phyloP scores from a whole-genome alignment of 495 filamentous ascomycete species.

The Chlorociboria aeruginascens region DNA sequence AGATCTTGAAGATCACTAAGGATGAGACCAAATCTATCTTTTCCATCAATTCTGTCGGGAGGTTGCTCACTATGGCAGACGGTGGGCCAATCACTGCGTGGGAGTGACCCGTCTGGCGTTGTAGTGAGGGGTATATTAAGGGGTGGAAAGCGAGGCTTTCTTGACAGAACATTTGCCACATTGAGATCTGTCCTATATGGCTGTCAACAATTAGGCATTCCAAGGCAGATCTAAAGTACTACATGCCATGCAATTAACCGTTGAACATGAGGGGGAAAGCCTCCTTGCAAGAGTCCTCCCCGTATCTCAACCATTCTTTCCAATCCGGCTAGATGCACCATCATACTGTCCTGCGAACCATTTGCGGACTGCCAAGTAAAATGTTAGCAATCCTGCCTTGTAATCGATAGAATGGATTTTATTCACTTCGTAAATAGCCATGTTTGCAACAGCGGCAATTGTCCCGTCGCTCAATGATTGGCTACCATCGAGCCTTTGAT shows the following conservation, averaged over 20 bases:
- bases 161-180: neutral
- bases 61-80: too few relatives aligned
- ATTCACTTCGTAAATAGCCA: constrained; percentile 5
- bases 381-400: neutral
- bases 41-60: too few relatives aligned
- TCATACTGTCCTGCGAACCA: constrained; percentile 1
- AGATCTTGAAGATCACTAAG: neutral
- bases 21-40: neutral
- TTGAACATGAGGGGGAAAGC: constrained; percentile 4
- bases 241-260: constrained; percentile 6
- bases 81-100: too few relatives aligned
- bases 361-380: constrained; percentile 2
- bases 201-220: neutral
- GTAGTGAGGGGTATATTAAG: constrained; percentile 2
- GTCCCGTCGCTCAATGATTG: constrained; percentile 2
- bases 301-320: constrained; percentile 8
- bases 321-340: constrained; percentile 6
- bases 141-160: constrained; percentile 6
- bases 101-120: neutral
- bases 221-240: neutral
- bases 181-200: constrained; percentile 2
- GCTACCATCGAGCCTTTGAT: neutral
- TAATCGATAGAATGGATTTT: neutral
- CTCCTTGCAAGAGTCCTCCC: constrained; percentile 2
- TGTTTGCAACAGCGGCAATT: constrained; percentile 8